Evolutionary conservation across 306 rosid species (phyloP), one percentile per base, ranked within the genome.

Genomic region (Lathyrus sativus): DNA sequence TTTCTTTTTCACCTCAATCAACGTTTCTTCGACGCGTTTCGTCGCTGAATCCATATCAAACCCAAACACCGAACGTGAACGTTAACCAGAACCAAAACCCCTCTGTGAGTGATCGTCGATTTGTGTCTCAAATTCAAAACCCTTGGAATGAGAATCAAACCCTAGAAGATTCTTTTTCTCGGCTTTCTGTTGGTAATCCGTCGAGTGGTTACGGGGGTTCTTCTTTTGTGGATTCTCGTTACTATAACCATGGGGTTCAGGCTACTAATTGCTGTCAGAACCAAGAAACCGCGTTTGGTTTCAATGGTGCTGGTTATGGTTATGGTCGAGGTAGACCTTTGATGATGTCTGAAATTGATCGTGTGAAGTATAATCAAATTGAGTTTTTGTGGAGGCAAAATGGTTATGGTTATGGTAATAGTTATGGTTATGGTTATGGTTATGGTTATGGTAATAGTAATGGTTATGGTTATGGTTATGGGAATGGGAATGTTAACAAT

Each of bases 141-240:
- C 74, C 56, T 24, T 2, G 0, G 19, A 17, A 6, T 0, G 6
- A 11, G 1, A 17, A 41, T 38, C 80, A 77, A 77, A 44, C 83
- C 76, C 67, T 86, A 29, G 88, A 79, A n/a, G 58, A 74, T 0
- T 76, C 64, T 14, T 77, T 86, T 33, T 18, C 84, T 53, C 67
- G 61, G 28, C 81, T 89, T 12, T 41, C 53, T 13, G 12, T 86
- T 9, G 70, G 83, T 1, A 0, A 12, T 33, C 12, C 39, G 9
- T 35, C 39, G 2, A 35, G 8, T 53, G 35, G 13, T 18, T 33
- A 22, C 26, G 35, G 59, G 10, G 33, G 1, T 51, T 12, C 12
- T 11, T 42, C n/a, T 10, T 42, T 11, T 11, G 3, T 0, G 11
- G 59, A 22, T 22, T 9, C 2, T 0, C 35, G 14, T 53, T 53